These are phyloP conservation scores for Vaccinium vitisidaea DNA, from an alignment of 148 eudicot species.

Conservation along the genomic window DNA sequence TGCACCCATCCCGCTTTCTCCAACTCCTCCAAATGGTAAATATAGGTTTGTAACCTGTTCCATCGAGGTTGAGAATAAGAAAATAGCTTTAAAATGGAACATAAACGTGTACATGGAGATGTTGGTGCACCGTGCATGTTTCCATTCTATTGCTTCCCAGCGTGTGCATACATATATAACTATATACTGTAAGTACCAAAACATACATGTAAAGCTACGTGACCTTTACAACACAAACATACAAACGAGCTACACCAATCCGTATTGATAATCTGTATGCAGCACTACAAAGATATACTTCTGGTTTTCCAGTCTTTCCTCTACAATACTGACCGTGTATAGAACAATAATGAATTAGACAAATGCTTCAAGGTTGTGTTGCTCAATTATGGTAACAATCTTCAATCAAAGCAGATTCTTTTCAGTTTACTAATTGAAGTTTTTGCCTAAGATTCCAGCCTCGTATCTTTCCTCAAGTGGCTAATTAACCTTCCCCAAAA, in stretches of 20 bases:
- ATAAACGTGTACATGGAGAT: neutral
- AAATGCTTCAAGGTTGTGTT: too few species aligned
- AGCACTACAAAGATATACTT: neutral
- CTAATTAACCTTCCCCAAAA: too few species aligned
- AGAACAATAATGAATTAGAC: too few species aligned
- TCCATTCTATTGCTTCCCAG: conserved; percentile 7
- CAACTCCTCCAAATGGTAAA: conserved; percentile 88
- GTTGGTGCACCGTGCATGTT: neutral
- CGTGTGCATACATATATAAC: neutral
- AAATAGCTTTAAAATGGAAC: neutral
- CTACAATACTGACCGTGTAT: neutral
- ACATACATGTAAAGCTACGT: neutral
- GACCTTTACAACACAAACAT: neutral
- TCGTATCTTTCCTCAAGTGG: too few species aligned
- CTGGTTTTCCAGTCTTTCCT: neutral
- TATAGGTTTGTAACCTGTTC: conserved; percentile 51
- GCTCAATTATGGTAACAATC: neutral
- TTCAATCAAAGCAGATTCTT: neutral
- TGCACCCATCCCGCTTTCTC: conserved; percentile 83
- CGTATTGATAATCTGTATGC: neutral
- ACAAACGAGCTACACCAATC: neutral
- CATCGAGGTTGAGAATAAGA: neutral
- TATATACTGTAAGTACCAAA: too few species aligned
- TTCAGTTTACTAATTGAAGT: neutral
- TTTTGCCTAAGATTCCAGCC: too few species aligned